These are phyloP conservation scores for Hypocrella siamensis DNA, from an alignment of 2,329 filamentous ascomycete species.

Conservation along the genomic window DNA sequence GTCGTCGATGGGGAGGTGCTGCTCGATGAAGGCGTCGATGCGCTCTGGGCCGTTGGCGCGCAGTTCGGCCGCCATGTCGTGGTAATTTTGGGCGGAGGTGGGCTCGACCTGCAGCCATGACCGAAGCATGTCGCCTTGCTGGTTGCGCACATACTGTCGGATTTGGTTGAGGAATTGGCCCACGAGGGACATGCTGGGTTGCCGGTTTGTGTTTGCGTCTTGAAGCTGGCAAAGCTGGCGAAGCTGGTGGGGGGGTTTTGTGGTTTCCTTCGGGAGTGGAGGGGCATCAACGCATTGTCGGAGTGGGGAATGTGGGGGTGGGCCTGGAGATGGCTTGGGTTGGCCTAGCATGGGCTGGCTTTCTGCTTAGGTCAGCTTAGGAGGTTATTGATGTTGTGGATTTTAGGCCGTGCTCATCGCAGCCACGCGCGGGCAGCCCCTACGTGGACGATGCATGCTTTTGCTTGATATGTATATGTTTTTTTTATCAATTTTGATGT, in stretches of 20 bases:
- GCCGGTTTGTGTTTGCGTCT: too few relatives aligned
- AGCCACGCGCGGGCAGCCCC: too few relatives aligned
- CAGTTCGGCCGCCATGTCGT: slow-evolving; percentile 51
- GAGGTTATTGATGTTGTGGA: too few relatives aligned
- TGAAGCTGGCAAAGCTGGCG: neutral
- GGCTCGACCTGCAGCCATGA: slow-evolving; percentile 64
- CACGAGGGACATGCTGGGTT: slow-evolving; percentile 43
- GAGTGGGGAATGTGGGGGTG: too few relatives aligned
- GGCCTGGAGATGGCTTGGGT: too few relatives aligned
- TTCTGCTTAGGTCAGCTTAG: too few relatives aligned
- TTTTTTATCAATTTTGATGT: too few relatives aligned
- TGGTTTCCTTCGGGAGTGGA: neutral
- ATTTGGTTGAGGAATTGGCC: slow-evolving; percentile 54
- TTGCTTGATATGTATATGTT: too few relatives aligned
- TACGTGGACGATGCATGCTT: too few relatives aligned
- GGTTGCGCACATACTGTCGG: slow-evolving; percentile 35
- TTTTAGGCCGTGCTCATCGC: too few relatives aligned
- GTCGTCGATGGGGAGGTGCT: slow-evolving; percentile 47
- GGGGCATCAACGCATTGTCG: too few relatives aligned
- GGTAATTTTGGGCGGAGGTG: slow-evolving; percentile 50
- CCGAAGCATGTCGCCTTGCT: slow-evolving; percentile 50
- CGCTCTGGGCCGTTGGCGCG: slow-evolving; percentile 30
- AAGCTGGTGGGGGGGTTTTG: slow-evolving; percentile 3
- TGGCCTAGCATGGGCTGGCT: too few relatives aligned
- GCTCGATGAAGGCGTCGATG: slow-evolving; percentile 48